Base-by-base conservation (phyloP, 2,329 filamentous ascomycete species). In the Colletotrichum melonis region DNA sequence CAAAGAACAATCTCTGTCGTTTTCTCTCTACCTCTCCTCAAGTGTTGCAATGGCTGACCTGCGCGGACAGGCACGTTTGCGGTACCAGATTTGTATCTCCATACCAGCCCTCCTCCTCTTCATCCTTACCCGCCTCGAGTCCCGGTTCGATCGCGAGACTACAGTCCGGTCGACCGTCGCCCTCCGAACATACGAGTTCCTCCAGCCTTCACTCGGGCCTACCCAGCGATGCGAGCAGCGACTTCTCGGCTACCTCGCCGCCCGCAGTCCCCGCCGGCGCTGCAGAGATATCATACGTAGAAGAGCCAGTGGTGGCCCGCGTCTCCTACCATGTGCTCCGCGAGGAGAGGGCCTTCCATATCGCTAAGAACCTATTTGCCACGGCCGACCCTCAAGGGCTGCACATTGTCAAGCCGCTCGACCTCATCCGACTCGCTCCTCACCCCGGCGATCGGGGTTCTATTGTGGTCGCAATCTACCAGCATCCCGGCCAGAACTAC, bases 331-430 rank as follows among this genome's bases (percentile, higher is more conserved):
- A 98, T 82, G 89, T 92, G 19, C 86, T 98, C 65, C 91, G 95
- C 8, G 91, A 98, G 77, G 95, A 98, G 85, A 89, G 95, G 74
- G 93, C 96, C 70, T 98, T 93, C 79, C 94, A 97, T 78, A 93
- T 97, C 76, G 91, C 92, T 79, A 94, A 93, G 82, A 90, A 87
- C 73, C 86, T 98, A 62, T 91, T 92, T 52, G 87, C 89, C 68
- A 91, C 91, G 16, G 92, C 91, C 30, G 94, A 97, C 79, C 92
- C 92, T 1, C 85, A 92, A 26, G 92, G 91, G 74, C 88, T 91
- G 69, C 94, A 97, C 80, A 95, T 97, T 73, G 90, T 94, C 52
- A 92, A 91, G 72, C 95, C 95, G 1, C 86, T 98, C 68, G 94
- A 98, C 75, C 88, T 97, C 55, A 86, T 96, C 69, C 89, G 93